Conservation (phyloP, 1,139 yeast genomes). For the Wickerhamomyces sp. region DNA sequence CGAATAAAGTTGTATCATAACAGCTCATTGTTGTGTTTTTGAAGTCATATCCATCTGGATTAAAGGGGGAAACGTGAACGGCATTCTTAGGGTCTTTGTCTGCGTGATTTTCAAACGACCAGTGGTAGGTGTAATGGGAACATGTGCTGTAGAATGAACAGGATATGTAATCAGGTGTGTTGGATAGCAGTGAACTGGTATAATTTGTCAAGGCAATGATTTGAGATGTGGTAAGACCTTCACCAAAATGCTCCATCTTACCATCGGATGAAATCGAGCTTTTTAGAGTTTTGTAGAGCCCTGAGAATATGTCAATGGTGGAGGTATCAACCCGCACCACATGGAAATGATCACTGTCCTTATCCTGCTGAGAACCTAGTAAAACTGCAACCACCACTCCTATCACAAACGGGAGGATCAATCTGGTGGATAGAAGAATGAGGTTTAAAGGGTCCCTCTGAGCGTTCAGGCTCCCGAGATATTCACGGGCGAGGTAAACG, state of each 20-base stretch:
- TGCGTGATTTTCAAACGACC: constrained; percentile 13
- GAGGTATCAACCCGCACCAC: constrained; percentile 42
- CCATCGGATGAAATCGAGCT: constrained; percentile 24
- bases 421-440: neutral
- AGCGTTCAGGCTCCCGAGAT: neutral
- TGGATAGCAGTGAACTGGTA: constrained; percentile 41
- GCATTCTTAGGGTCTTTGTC: constrained; percentile 1
- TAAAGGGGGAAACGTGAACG: constrained; percentile 3
- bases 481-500: neutral
- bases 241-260: constrained; percentile 26
- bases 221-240: constrained; percentile 49
- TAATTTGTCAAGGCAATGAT: constrained; percentile 41
- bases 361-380: constrained; percentile 29
- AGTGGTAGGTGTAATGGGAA: constrained; percentile 24
- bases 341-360: constrained; percentile 25
- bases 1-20: constrained; percentile 27
- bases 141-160: constrained; percentile 44
- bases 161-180: constrained; percentile 46
- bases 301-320: constrained; percentile 46
- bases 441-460: constrained; percentile 2
- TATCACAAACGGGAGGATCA: neutral
- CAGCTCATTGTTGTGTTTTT: constrained; percentile 2
- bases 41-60: neutral
- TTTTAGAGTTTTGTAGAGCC: constrained; percentile 44
- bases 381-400: constrained; percentile 26